Evolutionary conservation across 441 rosid genomes (phyloP), one percentile per base, ranked within the genome.

Genomic region (Eruca vesicaria): DNA sequence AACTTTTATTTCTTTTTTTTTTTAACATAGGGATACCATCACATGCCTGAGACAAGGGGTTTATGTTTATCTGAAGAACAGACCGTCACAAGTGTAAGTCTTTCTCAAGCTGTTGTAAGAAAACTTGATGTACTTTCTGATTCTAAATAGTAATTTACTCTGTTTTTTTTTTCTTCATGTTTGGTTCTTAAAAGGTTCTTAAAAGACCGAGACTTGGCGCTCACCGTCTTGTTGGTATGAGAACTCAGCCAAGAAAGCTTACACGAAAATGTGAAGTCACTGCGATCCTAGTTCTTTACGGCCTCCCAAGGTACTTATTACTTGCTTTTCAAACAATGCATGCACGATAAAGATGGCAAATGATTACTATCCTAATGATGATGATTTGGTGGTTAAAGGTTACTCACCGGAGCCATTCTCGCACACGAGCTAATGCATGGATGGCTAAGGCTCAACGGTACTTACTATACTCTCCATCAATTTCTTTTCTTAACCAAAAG

Each of bases 31-130:
- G 98, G 94, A 12, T 81, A 87, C 82, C 96, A 91, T 84, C 96
- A 87, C 81, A 84, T 92, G 95, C 99, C 98, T 20, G 98, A 93
- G 87, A 95, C 97, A 55, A 87, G 97, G 66, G 99, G 99, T 28
- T 82, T 95, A 64, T 92, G 98, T 66, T 92, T 95, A 69, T 95
- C 94, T 26, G 99, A 95, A 82, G 97, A 92, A 79, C 99, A 91
- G 71, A 95, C 97, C 7, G 94, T 92, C 55, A 77, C 95, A 48
- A 90, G 96, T 81, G 99, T 95, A 91, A 66, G 94, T 75, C 26
- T 11, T 48, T 56, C 50, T 36, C 0, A 58, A 69, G 26, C 21
- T 38, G 19, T 63, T 43, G 60, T 12, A 6, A 0, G n/a, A n/a
- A n/a, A 66, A 67, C 61, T n/a, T 70, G 3, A 0, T 12, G 16